phyloP scores from a whole-genome alignment of 129 eudicot genomes.

The Chrysanthemum makinoi region DNA sequence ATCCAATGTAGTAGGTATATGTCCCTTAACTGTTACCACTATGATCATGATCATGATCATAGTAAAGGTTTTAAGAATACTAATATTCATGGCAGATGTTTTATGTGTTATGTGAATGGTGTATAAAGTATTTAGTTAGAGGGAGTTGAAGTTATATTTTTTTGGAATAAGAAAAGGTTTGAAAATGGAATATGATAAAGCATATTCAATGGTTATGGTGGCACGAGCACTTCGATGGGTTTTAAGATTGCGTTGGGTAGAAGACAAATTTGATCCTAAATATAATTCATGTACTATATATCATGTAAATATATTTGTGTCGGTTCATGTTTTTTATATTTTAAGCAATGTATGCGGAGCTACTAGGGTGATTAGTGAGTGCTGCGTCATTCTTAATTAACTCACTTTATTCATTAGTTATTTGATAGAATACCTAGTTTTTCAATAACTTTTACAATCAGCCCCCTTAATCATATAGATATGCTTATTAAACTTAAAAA shows the following conservation, averaged over 20 bases:
- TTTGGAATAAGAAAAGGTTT: background rate
- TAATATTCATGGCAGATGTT: constrained; percentile 6
- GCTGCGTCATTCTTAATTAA: too few species aligned
- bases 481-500: too few species aligned
- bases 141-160: background rate
- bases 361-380: too few species aligned
- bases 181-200: constrained; percentile 20
- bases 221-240: background rate
- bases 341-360: too few species aligned
- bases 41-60: background rate
- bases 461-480: too few species aligned
- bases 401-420: too few species aligned
- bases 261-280: background rate
- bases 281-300: background rate
- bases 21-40: background rate
- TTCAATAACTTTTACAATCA: too few species aligned
- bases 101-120: background rate
- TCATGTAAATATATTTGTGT: background rate
- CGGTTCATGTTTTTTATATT: too few species aligned
- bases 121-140: background rate
- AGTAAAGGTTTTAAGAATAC: background rate
- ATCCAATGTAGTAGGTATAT: constrained; percentile 77
- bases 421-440: too few species aligned
- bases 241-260: background rate
- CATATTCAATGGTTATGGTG: constrained; percentile 16